phyloP scores from a whole-genome alignment of 2,329 filamentous ascomycete species.

The Conoideocrella luteorostrata region DNA sequence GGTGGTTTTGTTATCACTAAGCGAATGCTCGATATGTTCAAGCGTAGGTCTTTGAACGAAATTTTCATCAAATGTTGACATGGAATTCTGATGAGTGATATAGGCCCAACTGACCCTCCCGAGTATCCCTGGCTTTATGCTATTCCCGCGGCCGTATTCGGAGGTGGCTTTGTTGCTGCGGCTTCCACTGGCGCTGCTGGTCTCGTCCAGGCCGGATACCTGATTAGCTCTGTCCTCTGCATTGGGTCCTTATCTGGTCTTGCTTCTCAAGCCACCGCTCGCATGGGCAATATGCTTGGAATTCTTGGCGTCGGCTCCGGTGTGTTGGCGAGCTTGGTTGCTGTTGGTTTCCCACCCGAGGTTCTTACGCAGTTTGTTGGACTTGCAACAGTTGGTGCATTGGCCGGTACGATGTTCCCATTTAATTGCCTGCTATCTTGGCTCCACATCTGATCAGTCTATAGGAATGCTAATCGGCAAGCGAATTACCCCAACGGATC shows the following conservation, averaged over 20 bases:
- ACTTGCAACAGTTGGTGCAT: slow-evolving; percentile 64
- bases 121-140: slow-evolving; percentile 87
- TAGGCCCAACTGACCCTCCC: slow-evolving; percentile 72
- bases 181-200: slow-evolving; percentile 77
- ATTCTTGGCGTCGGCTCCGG: slow-evolving; percentile 80
- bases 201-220: slow-evolving; percentile 79
- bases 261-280: slow-evolving; percentile 74
- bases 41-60: slow-evolving; percentile 39
- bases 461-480: slow-evolving; percentile 69
- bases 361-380: slow-evolving; percentile 74
- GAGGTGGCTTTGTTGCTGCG: slow-evolving; percentile 73
- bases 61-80: neutral
- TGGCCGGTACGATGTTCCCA: slow-evolving; percentile 42
- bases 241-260: slow-evolving; percentile 78
- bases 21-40: slow-evolving; percentile 90
- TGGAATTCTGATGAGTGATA: slow-evolving; percentile 11
- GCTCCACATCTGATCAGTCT: slow-evolving; percentile 4
- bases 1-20: slow-evolving; percentile 90
- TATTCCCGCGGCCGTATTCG: slow-evolving; percentile 69
- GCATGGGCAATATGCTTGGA: slow-evolving; percentile 79
- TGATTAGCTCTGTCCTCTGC: slow-evolving; percentile 77
- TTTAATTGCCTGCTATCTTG: slow-evolving; percentile 6
- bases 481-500: slow-evolving; percentile 78
- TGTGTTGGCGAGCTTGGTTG: slow-evolving; percentile 74
- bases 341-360: slow-evolving; percentile 73